Base-by-base conservation (phyloP, 2,329 filamentous ascomycete genomes). In the Penicillium digitatum region DNA sequence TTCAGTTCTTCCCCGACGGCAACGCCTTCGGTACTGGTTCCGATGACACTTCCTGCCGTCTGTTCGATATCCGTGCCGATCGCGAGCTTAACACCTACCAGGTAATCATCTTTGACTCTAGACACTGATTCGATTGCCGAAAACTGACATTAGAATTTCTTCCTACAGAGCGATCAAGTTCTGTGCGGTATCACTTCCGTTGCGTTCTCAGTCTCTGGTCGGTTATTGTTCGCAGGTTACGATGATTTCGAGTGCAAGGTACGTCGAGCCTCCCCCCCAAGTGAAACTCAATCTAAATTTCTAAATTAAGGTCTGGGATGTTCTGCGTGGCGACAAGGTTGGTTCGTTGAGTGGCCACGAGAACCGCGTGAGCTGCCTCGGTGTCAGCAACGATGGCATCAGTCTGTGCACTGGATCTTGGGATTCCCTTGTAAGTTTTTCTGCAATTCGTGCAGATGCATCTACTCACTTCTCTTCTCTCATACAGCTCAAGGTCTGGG, bases 231-330 rank as follows among this genome's bases (percentile, higher is more conserved):
- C 74, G 94, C 94, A 53, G 94, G 94, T 64, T 99, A 99, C 70
- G 94, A 99, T 70, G 94, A 99, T 73, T 99, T 96, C 69, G 94
- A 99, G 78, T 99, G 94, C 92, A 99, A 97, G 88, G 93, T 96
- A 80, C 69, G 85, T 68, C 26, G 39, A 18, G 5, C 27, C 8
- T n/a, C 3, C 26, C 26, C 26, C 26, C 26, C 3, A 7, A n/a
- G n/a, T n/a, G n/a, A n/a, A n/a, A n/a, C n/a, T n/a, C 20, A 34
- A 29, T 4, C 5, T 12, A 27, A n/a, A 48, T n/a, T 63, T 68
- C 58, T 68, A 53, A 27, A 59, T 54, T 24, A 54, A 97, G 93
- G 94, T 97, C 58, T 99, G 94, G 94, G 94, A 99, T 76, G 86
- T 96, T 60, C 90, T 95, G 54, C 88, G 94, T 64, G 94, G 93